These are phyloP conservation scores for Bonia amplexicaulis DNA, from an alignment of 176 grass and related monocot species.

Conservation along the genomic window DNA sequence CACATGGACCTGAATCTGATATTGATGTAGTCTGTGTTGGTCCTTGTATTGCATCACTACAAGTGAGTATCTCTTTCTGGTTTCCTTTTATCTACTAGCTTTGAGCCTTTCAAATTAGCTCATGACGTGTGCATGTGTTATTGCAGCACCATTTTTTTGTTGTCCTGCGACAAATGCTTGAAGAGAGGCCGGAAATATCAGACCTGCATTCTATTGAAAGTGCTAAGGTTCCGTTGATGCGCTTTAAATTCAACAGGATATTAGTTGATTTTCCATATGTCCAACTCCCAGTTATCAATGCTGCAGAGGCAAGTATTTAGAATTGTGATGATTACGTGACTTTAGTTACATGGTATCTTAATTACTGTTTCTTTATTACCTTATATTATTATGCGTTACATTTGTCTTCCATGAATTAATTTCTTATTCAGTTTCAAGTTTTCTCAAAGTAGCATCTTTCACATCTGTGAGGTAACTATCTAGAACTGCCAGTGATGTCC, in stretches of 20 bases:
- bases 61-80: slow-evolving; percentile 41
- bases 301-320: slow-evolving; percentile 46
- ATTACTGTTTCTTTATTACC: slow-evolving; percentile 1
- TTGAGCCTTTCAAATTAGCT: slow-evolving; percentile 11
- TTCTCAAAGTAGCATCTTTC: slow-evolving; percentile 1
- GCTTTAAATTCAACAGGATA: slow-evolving; percentile 71
- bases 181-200: slow-evolving; percentile 52
- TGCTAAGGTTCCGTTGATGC: slow-evolving; percentile 81
- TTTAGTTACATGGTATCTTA: background rate
- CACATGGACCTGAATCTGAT: slow-evolving; percentile 69
- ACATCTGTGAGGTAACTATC: background rate
- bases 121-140: slow-evolving; percentile 24
- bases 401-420: background rate
- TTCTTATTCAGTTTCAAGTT: background rate
- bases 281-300: slow-evolving; percentile 52
- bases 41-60: slow-evolving; percentile 49
- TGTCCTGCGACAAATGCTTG: slow-evolving; percentile 51
- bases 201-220: slow-evolving; percentile 55
- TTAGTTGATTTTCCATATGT: slow-evolving; percentile 67
- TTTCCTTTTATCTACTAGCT: background rate
- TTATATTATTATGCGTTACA: slow-evolving; percentile 8
- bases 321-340: background rate
- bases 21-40: slow-evolving; percentile 69
- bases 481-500: background rate
- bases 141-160: slow-evolving; percentile 62